Percentiles rank a stretch among this genome's conserved stretches.
Evolutionary conservation across 2,329 filamentous ascomycete genomes (phyloP).

Genomic region (Penicillium capsulatum): DNA sequence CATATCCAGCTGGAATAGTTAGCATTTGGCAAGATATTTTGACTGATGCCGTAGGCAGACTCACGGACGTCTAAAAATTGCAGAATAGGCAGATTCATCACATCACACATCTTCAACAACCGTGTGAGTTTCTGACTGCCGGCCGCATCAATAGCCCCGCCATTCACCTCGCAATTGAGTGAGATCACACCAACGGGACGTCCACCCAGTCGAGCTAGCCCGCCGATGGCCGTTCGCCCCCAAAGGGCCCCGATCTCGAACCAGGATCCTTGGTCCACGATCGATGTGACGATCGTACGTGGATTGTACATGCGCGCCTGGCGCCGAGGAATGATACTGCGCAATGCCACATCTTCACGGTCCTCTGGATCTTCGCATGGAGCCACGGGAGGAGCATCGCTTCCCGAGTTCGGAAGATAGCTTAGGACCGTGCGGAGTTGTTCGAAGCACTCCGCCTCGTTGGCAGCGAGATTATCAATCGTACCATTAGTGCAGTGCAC

Average conservation of each 20-base stretch:
- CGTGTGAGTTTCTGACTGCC: constrained; percentile 59
- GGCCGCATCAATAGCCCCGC: constrained; percentile 57
- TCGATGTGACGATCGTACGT: constrained; percentile 53
- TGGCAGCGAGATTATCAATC: constrained; percentile 59
- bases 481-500: constrained; percentile 64
- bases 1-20: constrained; percentile 49
- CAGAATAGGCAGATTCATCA: constrained; percentile 61
- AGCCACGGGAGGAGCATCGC: constrained; percentile 51
- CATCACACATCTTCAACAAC: constrained; percentile 60
- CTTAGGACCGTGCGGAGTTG: constrained; percentile 56
- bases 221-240: constrained; percentile 59
- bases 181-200: constrained; percentile 57
- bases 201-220: constrained; percentile 56
- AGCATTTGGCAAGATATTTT: constrained; percentile 5
- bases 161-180: constrained; percentile 58
- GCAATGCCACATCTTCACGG: constrained; percentile 48
- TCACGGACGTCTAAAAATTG: constrained; percentile 60
- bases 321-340: constrained; percentile 55
- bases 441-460: constrained; percentile 59
- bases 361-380: constrained; percentile 48
- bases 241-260: constrained; percentile 63
- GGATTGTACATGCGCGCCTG: constrained; percentile 60
- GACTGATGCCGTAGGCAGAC: constrained; percentile 14
- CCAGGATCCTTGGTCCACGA: constrained; percentile 55
- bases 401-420: constrained; percentile 57